Percentiles rank a stretch among this genome's conserved stretches.
phyloP scores from a whole-genome alignment of 2,329 filamentous ascomycete species.

The Colletotrichum liriopes region DNA sequence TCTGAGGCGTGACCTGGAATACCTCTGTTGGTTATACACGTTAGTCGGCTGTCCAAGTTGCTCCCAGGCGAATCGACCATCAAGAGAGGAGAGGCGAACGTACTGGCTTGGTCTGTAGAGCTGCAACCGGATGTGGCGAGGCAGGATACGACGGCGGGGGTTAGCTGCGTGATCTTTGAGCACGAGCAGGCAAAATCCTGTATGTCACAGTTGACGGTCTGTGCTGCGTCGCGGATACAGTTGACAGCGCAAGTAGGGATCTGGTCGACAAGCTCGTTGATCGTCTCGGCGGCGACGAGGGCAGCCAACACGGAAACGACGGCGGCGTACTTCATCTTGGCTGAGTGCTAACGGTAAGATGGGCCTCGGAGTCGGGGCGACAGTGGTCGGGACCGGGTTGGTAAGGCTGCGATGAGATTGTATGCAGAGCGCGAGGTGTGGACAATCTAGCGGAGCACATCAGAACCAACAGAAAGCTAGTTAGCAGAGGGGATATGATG shows the following conservation, averaged over 20 bases:
- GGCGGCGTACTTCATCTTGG: conserved; percentile 52
- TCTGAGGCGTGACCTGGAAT: conserved; percentile 45
- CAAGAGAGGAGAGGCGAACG: conserved; percentile 39
- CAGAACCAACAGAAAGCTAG: not conserved
- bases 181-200: conserved; percentile 58
- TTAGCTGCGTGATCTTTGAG: conserved; percentile 53
- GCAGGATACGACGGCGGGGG: conserved; percentile 53
- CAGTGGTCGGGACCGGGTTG: not conserved
- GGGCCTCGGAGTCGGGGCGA: not conserved
- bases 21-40: conserved; percentile 44
- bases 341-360: not conserved
- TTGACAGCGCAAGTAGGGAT: conserved; percentile 57
- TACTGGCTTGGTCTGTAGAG: conserved; percentile 55
- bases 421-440: not conserved
- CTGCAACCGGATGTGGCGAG: conserved; percentile 53
- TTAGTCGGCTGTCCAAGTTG: not conserved
- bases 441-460: not conserved
- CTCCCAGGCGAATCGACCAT: no score
- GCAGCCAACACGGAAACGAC: conserved; percentile 47
- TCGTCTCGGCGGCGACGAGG: conserved; percentile 45
- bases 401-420: not conserved
- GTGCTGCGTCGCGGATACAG: conserved; percentile 54
- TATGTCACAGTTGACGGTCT: conserved; percentile 52
- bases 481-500: not conserved
- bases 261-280: conserved; percentile 48